Percentiles rank a stretch among this genome's conserved stretches.
Evolutionary conservation across 768 basidiomycete genomes (phyloP).

Genomic region (Leccinum boreale): DNA sequence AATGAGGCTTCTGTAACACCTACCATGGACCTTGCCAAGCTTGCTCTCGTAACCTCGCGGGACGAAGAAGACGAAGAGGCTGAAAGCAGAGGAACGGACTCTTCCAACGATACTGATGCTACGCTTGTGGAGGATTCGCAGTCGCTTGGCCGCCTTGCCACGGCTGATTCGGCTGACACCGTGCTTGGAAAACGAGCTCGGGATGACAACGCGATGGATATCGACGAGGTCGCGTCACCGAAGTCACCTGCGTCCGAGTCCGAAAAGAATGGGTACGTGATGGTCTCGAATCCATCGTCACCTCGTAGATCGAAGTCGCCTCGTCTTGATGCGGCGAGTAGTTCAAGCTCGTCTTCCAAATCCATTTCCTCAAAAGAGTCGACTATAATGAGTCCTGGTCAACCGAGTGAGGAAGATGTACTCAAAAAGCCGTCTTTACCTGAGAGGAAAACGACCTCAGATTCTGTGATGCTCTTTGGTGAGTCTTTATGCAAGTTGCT

Average conservation of each 20-base stretch:
- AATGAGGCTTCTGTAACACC: conserved; percentile 73
- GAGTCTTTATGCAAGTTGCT: conserved; percentile 20
- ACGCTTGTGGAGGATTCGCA: conserved; percentile 79
- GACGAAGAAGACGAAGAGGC: conserved; percentile 86
- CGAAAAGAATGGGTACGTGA: conserved; percentile 44
- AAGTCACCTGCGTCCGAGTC: conserved; percentile 27
- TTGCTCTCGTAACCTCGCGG: conserved; percentile 85
- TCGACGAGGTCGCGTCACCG: conserved; percentile 43
- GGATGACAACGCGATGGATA: conserved; percentile 49
- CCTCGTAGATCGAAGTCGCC: conserved; percentile 36
- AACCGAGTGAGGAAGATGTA: conserved; percentile 19
- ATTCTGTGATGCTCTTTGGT: conserved; percentile 93
- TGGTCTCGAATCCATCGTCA: conserved; percentile 37
- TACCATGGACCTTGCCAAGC: conserved; percentile 81
- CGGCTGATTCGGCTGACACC: conserved; percentile 39
- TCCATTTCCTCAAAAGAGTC: conserved; percentile 28
- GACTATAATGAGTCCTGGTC: conserved; percentile 25
- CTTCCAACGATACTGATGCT: conserved; percentile 85
- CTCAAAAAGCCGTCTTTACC: conserved; percentile 56
- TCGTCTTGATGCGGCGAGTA: conserved; percentile 28
- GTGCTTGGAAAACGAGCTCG: conserved; percentile 71
- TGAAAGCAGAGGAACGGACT: conserved; percentile 69
- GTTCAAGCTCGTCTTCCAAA: conserved; percentile 28
- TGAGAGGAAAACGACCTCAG: conserved; percentile 53
- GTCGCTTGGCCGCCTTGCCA: conserved; percentile 22